These are phyloP conservation scores for Kazachstania martiniae DNA, from an alignment of 805 yeast genomes.

Conservation along the genomic window DNA sequence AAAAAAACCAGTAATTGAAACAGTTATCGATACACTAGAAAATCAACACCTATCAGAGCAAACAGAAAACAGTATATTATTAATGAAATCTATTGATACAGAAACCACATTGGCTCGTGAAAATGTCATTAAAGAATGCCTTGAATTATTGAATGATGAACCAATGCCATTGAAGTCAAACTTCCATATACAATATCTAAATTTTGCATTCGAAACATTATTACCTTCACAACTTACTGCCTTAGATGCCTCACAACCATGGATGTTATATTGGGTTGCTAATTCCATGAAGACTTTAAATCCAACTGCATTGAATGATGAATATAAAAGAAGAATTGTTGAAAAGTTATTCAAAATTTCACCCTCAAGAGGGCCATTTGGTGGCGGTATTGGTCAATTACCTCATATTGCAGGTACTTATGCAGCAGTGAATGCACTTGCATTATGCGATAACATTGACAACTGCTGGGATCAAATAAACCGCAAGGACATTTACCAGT, in stretches of 20 bases:
- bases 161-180: slow-evolving; percentile 13
- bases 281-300: slow-evolving; percentile 42
- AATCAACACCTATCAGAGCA: slow-evolving; percentile 2
- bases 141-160: slow-evolving; percentile 5
- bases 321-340: slow-evolving; percentile 22
- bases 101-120: slow-evolving; percentile 22
- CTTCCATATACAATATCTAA: slow-evolving; percentile 36
- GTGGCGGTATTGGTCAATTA: slow-evolving; percentile 75
- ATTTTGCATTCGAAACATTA: slow-evolving; percentile 30
- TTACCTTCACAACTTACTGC: slow-evolving; percentile 42
- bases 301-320: slow-evolving; percentile 14
- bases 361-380: slow-evolving; percentile 51
- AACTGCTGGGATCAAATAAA: slow-evolving; percentile 36
- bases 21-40: slow-evolving; percentile 1
- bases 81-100: slow-evolving; percentile 19
- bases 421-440: slow-evolving; percentile 59
- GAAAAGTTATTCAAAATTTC: slow-evolving; percentile 25
- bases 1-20: slow-evolving; percentile 9
- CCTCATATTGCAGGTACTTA: slow-evolving; percentile 82
- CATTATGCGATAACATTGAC: slow-evolving; percentile 36
- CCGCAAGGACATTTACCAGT: slow-evolving; percentile 38
- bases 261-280: slow-evolving; percentile 80
- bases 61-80: slow-evolving; percentile 8
- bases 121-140: slow-evolving; percentile 15
- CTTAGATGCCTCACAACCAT: slow-evolving; percentile 83